Conservation (phyloP, 2,329 filamentous ascomycete genomes). For the Penicillium sp. region DNA sequence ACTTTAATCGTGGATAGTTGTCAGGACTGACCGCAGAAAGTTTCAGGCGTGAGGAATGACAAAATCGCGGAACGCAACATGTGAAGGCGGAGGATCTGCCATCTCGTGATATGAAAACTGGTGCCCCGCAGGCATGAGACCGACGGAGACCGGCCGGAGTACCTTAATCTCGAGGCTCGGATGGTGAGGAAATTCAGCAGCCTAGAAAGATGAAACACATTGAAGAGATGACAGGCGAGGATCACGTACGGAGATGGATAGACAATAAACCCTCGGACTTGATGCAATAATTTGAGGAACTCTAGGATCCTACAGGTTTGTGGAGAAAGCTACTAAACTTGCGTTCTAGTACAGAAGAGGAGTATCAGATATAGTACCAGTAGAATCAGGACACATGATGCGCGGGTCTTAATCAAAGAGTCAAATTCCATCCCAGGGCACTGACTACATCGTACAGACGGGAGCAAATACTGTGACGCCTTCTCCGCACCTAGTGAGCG, state of each 20-base stretch:
- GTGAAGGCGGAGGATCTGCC: conserved; percentile 18
- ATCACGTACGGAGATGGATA: background rate
- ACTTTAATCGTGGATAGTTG: background rate
- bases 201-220: conserved; percentile 5
- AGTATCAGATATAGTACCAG: background rate
- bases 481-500: background rate
- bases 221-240: background rate
- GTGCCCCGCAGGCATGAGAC: conserved; percentile 18
- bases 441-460: background rate
- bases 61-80: conserved; percentile 7
- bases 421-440: background rate
- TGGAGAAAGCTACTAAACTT: no score
- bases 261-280: background rate
- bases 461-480: conserved; percentile 1
- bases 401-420: background rate
- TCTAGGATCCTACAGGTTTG: background rate
- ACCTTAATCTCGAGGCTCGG: conserved; percentile 13
- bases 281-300: background rate
- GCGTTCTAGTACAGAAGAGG: background rate
- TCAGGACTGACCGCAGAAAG: background rate
- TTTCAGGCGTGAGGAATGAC: background rate
- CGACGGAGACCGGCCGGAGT: conserved; percentile 27
- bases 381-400: background rate
- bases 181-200: background rate
- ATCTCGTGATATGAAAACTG: conserved; percentile 17